Percentiles rank a stretch among this genome's conserved stretches.
Evolutionary conservation across 2,329 filamentous ascomycete genomes (phyloP).

Genomic region (Curvularia hawaiiensis): DNA sequence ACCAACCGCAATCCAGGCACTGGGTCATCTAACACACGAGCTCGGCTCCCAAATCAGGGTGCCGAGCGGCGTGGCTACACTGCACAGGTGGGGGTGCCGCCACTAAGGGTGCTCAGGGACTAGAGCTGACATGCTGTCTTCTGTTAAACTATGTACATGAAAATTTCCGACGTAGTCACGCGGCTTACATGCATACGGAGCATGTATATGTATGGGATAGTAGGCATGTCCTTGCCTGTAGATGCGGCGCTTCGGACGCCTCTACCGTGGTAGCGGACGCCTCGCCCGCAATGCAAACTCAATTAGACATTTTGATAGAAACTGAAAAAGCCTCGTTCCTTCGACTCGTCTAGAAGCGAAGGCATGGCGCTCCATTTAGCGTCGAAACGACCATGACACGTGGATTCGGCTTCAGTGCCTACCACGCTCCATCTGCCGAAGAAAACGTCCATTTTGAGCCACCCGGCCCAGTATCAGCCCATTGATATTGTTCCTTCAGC

Average conservation of each 20-base stretch:
- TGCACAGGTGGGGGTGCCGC: neutral
- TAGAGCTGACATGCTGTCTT: neutral
- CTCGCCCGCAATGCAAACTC: slow-evolving; percentile 7
- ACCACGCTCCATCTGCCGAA: neutral
- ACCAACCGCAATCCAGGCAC: slow-evolving; percentile 7
- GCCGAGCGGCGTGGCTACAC: neutral
- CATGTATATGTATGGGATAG: neutral
- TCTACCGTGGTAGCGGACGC: slow-evolving; percentile 5
- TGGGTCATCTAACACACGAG: neutral
- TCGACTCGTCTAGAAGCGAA: slow-evolving; percentile 4
- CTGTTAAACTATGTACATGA: neutral
- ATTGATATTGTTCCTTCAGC: neutral
- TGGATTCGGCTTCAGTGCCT: neutral
- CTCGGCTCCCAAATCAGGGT: neutral
- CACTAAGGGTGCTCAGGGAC: neutral
- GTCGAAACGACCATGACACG: slow-evolving; percentile 1
- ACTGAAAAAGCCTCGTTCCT: slow-evolving; percentile 2
- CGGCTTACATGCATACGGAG: neutral
- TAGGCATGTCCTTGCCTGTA: neutral
- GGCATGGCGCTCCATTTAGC: neutral
- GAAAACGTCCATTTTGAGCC: slow-evolving; percentile 3
- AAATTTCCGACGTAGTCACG: slow-evolving; percentile 1
- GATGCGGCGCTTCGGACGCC: neutral
- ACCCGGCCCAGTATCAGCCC: slow-evolving; percentile 3
- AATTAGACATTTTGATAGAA: neutral